Conservation (phyloP, 2,329 filamentous ascomycete species). For the Ophiostoma piceae region DNA sequence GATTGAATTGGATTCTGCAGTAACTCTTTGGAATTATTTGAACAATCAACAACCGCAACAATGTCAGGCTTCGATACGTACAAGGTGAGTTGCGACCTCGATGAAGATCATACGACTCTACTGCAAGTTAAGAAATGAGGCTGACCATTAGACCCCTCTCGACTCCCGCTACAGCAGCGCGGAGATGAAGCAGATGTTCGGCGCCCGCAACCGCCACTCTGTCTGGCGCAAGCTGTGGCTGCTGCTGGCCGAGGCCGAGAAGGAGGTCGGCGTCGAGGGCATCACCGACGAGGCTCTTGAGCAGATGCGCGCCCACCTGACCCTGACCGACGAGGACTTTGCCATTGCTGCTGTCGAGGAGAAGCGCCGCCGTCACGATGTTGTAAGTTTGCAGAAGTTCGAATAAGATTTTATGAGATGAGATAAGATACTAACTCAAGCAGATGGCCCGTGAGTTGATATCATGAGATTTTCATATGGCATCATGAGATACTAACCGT, state of each 20-base stretch:
- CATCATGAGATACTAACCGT: conserved; percentile 6
- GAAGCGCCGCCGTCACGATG: conserved; percentile 59
- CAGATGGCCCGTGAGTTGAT: conserved; percentile 8
- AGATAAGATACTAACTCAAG: not conserved
- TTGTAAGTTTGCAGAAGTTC: not conserved
- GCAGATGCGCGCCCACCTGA: conserved; percentile 63
- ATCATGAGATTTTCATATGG: not conserved
- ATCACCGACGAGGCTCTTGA: conserved; percentile 71
- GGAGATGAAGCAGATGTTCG: conserved; percentile 78
- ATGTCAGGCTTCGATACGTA: conserved; percentile 27
- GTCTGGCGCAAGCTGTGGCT: conserved; percentile 86
- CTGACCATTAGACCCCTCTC: conserved; percentile 57
- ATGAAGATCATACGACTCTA: not conserved
- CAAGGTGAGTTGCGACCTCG: conserved; percentile 18
- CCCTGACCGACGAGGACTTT: conserved; percentile 53
- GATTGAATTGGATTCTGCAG: not conserved
- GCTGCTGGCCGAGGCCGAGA: conserved; percentile 74
- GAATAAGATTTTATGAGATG: not conserved
- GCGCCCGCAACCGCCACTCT: conserved; percentile 64
- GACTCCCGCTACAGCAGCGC: conserved; percentile 66
- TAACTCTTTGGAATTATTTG: not conserved
- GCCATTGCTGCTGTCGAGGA: conserved; percentile 70
- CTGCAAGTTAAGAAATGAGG: not conserved
- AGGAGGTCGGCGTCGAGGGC: conserved; percentile 66
- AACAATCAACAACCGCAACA: conserved; percentile 5